Base-by-base conservation (phyloP, 257 asterid genomes). In the Solanum etuberosum region DNA sequence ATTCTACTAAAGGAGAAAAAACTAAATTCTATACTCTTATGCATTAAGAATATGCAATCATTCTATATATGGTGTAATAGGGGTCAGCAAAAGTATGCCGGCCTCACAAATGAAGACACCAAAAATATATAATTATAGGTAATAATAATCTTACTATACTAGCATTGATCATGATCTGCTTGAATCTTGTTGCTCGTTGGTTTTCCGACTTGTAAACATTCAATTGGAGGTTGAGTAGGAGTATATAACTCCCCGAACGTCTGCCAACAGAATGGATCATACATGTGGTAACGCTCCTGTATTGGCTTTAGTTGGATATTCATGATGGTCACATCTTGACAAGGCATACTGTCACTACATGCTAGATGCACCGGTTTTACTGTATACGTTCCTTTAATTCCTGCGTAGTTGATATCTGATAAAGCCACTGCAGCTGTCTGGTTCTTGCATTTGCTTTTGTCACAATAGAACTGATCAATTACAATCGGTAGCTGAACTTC, bases 391-490 rank as follows among this genome's bases (percentile, higher is more conserved):
- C 99, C 99, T 27, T 93, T 87, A 87, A 97, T 93, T 78, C 92
- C 92, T 23, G 89, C 96, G 42, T 91, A 96, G 92, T 92, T 91
- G 88, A 97, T 94, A 48, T 98, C 98, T 27, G 99, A 92, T 86
- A 97, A 88, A 29, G 97, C 93, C 86, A 97, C 99, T 0, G 98
- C 99, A 0, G 95, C 68, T 6, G 98, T 92, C 57, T 96, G 97
- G 84, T 97, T 97, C 94, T 61, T 91, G 94, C 99, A 97, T 4
- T 37, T 84, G 1, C 88, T 61, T 84, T 94, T 93, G 90, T 97
- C 99, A 83, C 99, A 97, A 87, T 97, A 97, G 91, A 88, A 97
- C 77, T 97, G 99, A 72, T 97, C 98, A 78, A 97, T 96, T 38
- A 97, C 92, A 15, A 97, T 96, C 1, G 99, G 99, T 34, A 92